These are phyloP conservation scores for Thalassiosira profunda DNA, from an alignment of 108 stramenopile genomes.

Conservation along the genomic window DNA sequence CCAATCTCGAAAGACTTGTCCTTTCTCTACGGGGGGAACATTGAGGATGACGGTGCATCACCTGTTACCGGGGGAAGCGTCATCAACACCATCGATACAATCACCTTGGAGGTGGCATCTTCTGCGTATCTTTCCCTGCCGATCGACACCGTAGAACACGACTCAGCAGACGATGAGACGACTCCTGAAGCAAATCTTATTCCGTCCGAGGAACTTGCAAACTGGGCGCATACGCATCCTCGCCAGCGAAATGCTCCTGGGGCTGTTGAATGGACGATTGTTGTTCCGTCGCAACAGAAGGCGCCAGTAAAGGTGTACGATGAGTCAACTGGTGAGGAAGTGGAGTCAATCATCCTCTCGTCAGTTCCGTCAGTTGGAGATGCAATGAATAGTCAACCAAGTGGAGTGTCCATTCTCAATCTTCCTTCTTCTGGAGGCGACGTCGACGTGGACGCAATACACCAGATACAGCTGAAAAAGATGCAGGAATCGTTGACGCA, in stretches of 20 bases:
- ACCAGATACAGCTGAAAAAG: constrained; percentile 4
- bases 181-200: constrained; percentile 4
- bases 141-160: neutral
- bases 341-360: constrained; percentile 29
- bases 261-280: constrained; percentile 35
- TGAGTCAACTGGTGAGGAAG: constrained; percentile 8
- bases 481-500: constrained; percentile 20
- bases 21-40: constrained; percentile 28
- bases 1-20: constrained; percentile 29
- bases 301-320: no score
- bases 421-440: constrained; percentile 1
- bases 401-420: constrained; percentile 27
- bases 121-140: constrained; percentile 28
- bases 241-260: neutral
- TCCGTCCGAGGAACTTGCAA: constrained; percentile 16
- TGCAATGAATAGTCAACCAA: neutral
- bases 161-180: neutral
- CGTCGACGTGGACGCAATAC: constrained; percentile 1
- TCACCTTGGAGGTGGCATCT: neutral
- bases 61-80: neutral
- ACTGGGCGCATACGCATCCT: constrained; percentile 21
- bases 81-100: neutral
- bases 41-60: neutral
- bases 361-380: neutral
- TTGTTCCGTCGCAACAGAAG: neutral